Conservation (phyloP, 441 rosid genomes). For the Populus trichocarpa region DNA sequence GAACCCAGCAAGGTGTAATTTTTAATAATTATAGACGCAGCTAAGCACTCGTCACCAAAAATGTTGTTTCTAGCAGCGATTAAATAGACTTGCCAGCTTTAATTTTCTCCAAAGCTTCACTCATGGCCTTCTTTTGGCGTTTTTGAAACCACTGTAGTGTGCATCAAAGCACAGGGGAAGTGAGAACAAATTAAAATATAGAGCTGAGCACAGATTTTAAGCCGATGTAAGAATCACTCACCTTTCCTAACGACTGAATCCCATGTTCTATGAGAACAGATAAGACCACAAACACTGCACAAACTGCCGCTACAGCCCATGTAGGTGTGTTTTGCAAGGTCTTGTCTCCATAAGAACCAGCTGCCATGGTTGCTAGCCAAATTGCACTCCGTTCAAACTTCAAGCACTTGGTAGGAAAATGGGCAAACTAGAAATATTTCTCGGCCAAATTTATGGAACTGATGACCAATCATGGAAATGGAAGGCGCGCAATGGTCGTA, state of each 20-base stretch:
- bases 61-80: not conserved
- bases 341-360: slow-evolving; percentile 31
- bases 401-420: not conserved
- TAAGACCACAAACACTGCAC: slow-evolving; percentile 44
- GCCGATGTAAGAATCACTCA: not conserved
- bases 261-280: slow-evolving; percentile 44
- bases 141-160: slow-evolving; percentile 45
- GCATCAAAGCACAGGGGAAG: not conserved
- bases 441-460: not conserved
- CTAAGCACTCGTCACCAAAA: not conserved
- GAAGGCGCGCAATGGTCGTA: not conserved
- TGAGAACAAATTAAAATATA: too few species aligned
- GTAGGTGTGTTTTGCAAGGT: slow-evolving; percentile 48
- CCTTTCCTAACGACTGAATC: slow-evolving; percentile 48
- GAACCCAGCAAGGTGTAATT: too few species aligned
- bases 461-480: not conserved
- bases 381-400: not conserved
- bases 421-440: not conserved
- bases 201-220: not conserved
- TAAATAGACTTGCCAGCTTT: slow-evolving; percentile 36
- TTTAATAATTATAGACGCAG: too few species aligned
- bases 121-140: slow-evolving; percentile 50
- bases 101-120: slow-evolving; percentile 59
- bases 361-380: slow-evolving; percentile 25
- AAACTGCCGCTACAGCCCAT: slow-evolving; percentile 55